phyloP scores from a whole-genome alignment of 371 early-diverging fungal genomes.

The Mortierella sp. region DNA sequence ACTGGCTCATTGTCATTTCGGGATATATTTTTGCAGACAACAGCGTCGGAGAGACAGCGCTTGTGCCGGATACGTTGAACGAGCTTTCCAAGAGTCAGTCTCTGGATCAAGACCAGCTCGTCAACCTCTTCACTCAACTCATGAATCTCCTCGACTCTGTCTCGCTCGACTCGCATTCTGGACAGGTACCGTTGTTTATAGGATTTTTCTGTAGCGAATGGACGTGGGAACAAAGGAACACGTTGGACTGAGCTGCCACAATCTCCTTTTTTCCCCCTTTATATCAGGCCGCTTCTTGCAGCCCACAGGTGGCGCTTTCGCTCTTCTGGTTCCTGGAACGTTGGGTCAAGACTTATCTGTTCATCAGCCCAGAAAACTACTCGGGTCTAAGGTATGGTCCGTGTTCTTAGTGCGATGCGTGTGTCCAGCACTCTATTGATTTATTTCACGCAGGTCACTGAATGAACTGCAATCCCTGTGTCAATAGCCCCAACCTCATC shows the following conservation, averaged over 20 bases:
- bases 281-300: conserved; percentile 70
- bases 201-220: too few relatives aligned
- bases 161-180: conserved; percentile 58
- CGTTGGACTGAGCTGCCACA: too few relatives aligned
- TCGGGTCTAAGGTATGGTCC: conserved; percentile 69
- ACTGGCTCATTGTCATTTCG: conserved; percentile 80
- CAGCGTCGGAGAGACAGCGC: conserved; percentile 77
- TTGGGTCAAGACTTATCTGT: conserved; percentile 79
- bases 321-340: conserved; percentile 82
- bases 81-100: conserved; percentile 66
- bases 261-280: neutral
- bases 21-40: conserved; percentile 77
- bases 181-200: conserved; percentile 59
- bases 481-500: conserved; percentile 61
- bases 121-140: conserved; percentile 63
- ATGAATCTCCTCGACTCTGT: conserved; percentile 62
- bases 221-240: too few relatives aligned
- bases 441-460: too few relatives aligned
- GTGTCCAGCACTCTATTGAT: too few relatives aligned
- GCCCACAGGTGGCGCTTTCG: conserved; percentile 79
- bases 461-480: neutral
- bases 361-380: conserved; percentile 72
- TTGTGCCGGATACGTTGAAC: conserved; percentile 74
- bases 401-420: too few relatives aligned
- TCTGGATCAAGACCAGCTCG: conserved; percentile 64